Evolutionary conservation across 805 yeast genomes (phyloP), one percentile per base, ranked within the genome.

Genomic region (Saccharomycopsis sp.): DNA sequence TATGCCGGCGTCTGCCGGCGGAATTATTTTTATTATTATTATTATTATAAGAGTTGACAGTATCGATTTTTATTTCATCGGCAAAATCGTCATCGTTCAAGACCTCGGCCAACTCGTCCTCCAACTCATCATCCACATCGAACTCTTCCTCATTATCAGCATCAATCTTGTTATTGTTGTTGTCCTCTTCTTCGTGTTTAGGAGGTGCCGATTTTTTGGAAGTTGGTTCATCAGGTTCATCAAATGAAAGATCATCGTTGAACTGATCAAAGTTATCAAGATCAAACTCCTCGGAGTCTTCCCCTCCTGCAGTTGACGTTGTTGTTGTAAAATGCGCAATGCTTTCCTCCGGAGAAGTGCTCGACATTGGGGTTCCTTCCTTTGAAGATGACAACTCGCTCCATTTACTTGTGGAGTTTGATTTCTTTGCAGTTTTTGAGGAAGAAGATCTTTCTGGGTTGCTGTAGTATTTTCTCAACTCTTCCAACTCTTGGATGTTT

Each of bases 101-200:
- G 2, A 34, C 37, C 23, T 34, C 29, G 8, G 13, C 21, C 21
- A 32, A 32, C 36, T 32, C 22, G 20, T 32, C 22, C 8, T 34
- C 37, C 5, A 34, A n/a, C 29, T 51, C 53, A 8, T 39, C 52
- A n/a, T 42, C 48, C 6, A 43, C 51, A 21, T 49, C 54, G 13
- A 50, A 53, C 1, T 52, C 53, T 15, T 44, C 50, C 17, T 53
- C 53, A 2, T 56, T 58, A 5, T 48, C 55, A 4, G 48, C 58
- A 5, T 52, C 57, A 21, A 50, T 60, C 4, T 47, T 57, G 5
- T 43, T 55, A 17, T 49, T 55, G 7, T 36, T 52, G 3, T 45
- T 42, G n/a, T 50, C 53, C n/a, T 51, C 51, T n/a, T 50, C 50
- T 5, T 49, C 50, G 2, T 48, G 50, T 8, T 31, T n/a, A 10